Base-by-base conservation (phyloP, 768 basidiomycete species). In the Mycena alexandri region DNA sequence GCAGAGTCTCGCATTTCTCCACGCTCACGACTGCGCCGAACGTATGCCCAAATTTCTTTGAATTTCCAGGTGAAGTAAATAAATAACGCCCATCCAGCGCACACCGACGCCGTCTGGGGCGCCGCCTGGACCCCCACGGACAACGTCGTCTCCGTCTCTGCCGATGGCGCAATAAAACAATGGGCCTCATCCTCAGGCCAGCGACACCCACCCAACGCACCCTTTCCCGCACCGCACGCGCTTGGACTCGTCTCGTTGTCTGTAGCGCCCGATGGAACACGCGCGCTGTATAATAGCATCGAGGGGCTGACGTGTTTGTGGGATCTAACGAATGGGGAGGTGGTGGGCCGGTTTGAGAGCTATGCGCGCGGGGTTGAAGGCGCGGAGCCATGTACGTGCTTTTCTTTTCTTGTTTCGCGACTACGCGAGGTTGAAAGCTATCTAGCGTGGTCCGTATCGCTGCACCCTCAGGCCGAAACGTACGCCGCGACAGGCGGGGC, bases 171-270 rank as follows among this genome's bases (percentile, higher is more conserved):
- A 8, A 84, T 92, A 74, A 90, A 89, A 72, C 90, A 89, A 65
- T 93, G 90, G 90, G 84, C 90, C 68, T 82, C 90, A 22, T 80
- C 83, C 3, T 84, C 90, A 6, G 92, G 91, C 22, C 88, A 92
- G 71, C 86, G 87, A 3, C 83, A 84, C 59, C 81, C 82, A 13
- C 74, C 83, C 11, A 84, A 84, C 82, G 74, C 85, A 67, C 67
- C 75, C 2, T 81, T 89, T 38, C 88, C 89, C 19, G 79, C 87
- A 42, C 84, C 91, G n/a, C 93, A 97, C 79, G 89, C 93, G 9
- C 89, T 97, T 21, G 95, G 93, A 3, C 87, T 95, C 70, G 88
- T 94, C 19, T 94, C 94, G 7, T 79, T 97, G 38, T 94, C 93
- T 19, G 87, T 88, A 10, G 86, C 90, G 21, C 84, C 86, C 0